These are phyloP conservation scores for Sicyos edulis DNA, from an alignment of 306 rosid genomes.

Conservation along the genomic window DNA sequence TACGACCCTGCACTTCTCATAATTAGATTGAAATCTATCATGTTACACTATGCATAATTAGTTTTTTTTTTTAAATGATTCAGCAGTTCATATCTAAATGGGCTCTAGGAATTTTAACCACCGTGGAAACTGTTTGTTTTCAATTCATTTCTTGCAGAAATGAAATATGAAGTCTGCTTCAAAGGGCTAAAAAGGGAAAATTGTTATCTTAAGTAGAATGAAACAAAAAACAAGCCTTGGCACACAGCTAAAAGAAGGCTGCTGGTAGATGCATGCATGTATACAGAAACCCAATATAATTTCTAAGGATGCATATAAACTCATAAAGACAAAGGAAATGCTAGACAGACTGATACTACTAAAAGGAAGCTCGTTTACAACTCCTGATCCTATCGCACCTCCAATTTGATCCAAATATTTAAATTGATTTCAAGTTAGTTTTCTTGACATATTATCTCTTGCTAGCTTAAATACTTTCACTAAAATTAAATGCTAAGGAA, in stretches of 20 bases:
- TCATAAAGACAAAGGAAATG: background rate
- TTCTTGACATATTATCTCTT: background rate
- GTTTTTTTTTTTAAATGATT: background rate
- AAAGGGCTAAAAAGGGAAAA: background rate
- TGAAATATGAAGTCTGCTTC: background rate
- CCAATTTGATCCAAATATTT: background rate
- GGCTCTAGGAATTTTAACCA: background rate
- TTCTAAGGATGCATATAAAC: background rate
- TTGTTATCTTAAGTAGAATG: background rate
- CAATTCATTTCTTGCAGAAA: background rate
- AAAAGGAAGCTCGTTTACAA: background rate
- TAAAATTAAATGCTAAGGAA: conserved; percentile 2
- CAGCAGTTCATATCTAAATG: background rate
- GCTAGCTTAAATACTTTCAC: background rate
- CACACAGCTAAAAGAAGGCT: background rate
- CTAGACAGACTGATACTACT: background rate
- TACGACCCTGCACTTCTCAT: background rate
- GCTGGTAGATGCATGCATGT: too few relatives aligned
- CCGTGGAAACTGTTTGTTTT: background rate
- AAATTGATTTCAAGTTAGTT: background rate
- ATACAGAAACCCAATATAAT: too few relatives aligned
- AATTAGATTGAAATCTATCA: background rate
- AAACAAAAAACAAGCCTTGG: background rate
- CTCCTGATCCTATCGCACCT: background rate
- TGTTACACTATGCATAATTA: background rate